Conservation (phyloP, 2,329 filamentous ascomycete genomes). For the Macroventuria anomochaeta region DNA sequence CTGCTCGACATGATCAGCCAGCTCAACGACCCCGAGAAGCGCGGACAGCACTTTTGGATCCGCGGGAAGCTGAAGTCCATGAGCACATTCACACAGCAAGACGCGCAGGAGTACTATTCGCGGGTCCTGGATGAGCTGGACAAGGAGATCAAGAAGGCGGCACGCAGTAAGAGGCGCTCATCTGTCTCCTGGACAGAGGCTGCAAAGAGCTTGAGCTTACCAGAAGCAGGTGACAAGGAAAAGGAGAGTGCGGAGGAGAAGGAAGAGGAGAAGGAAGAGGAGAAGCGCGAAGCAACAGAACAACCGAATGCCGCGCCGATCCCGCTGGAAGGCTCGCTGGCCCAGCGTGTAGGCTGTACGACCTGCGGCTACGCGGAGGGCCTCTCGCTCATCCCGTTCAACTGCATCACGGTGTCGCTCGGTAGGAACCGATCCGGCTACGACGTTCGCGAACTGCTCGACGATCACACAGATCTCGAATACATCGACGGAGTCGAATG, state of each 20-base stretch:
- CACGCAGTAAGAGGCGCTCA: slow-evolving; percentile 52
- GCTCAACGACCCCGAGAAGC: slow-evolving; percentile 72
- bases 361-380: slow-evolving; percentile 87
- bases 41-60: slow-evolving; percentile 81
- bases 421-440: slow-evolving; percentile 67
- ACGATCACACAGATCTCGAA: slow-evolving; percentile 85
- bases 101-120: slow-evolving; percentile 96
- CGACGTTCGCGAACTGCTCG: slow-evolving; percentile 77
- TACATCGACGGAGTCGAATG: slow-evolving; percentile 90
- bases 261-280: slow-evolving; percentile 10
- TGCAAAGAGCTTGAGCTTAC: slow-evolving; percentile 32
- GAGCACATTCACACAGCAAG: slow-evolving; percentile 95
- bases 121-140: slow-evolving; percentile 87
- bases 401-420: slow-evolving; percentile 86
- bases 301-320: slow-evolving; percentile 60
- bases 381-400: slow-evolving; percentile 89
- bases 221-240: slow-evolving; percentile 13
- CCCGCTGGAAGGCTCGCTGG: slow-evolving; percentile 84
- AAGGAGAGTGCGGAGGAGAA: slow-evolving; percentile 8
- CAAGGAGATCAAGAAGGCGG: slow-evolving; percentile 67
- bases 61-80: slow-evolving; percentile 83
- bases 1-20: slow-evolving; percentile 72
- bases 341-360: slow-evolving; percentile 87
- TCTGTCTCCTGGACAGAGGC: slow-evolving; percentile 41
- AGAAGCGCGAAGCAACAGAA: slow-evolving; percentile 1